Percentiles rank a stretch among this genome's conserved stretches.
These are phyloP conservation scores for Aspergillus viridinutans DNA, from an alignment of 2,329 filamentous ascomycete species.

Conservation along the genomic window DNA sequence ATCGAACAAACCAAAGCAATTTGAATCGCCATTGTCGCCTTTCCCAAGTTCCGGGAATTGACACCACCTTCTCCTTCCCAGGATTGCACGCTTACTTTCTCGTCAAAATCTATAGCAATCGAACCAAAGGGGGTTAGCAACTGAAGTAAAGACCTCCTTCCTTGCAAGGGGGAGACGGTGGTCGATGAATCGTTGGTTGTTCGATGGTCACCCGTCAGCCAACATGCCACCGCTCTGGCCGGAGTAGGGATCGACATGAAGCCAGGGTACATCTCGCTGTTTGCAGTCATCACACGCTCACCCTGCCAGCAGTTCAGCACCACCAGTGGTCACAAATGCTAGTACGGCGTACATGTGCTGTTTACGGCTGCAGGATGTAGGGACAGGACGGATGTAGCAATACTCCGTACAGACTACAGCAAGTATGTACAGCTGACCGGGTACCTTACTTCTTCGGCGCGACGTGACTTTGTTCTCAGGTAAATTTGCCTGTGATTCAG, in stretches of 20 bases:
- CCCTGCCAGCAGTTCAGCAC: not conserved
- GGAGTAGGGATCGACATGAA: slow-evolving; percentile 15
- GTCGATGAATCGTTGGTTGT: slow-evolving; percentile 1
- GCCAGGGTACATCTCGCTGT: slow-evolving; percentile 8
- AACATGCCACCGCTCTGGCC: slow-evolving; percentile 12
- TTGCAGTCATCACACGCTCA: slow-evolving; percentile 7
- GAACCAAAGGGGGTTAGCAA: not conserved
- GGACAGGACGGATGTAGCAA: not conserved
- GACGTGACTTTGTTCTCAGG: not conserved
- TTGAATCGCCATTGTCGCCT: not conserved
- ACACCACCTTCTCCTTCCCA: not conserved
- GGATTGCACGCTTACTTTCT: not conserved
- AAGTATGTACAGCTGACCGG: not conserved
- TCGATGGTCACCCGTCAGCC: slow-evolving; percentile 1
- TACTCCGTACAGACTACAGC: not conserved
- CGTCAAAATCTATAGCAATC: not conserved
- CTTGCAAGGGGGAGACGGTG: slow-evolving; percentile 16
- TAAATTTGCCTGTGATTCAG: not conserved
- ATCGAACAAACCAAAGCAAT: not conserved
- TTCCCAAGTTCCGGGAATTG: not conserved
- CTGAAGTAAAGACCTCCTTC: not conserved
- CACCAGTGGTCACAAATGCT: not conserved
- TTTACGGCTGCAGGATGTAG: not conserved
- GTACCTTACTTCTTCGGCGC: not conserved
- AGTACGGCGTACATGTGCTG: not conserved